Conservation (phyloP, 495 filamentous ascomycete genomes). For the Jackrogersella minutella region DNA sequence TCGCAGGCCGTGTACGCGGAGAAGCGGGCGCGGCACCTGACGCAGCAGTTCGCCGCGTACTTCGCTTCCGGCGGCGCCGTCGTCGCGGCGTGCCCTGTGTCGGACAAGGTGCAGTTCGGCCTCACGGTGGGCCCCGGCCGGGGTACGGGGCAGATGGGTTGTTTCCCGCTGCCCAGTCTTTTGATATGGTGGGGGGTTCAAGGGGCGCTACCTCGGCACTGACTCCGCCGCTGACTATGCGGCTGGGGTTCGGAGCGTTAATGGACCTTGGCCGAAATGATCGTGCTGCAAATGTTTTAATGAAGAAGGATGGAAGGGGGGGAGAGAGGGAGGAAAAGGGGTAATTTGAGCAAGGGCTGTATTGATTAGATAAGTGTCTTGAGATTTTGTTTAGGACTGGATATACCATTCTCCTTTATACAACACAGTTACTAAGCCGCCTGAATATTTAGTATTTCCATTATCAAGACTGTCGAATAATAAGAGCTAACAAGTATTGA, state of each 20-base stretch:
- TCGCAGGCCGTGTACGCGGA: constrained; percentile 29
- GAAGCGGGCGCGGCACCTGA: constrained; percentile 41
- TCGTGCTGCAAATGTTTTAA: neutral
- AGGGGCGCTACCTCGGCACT: constrained; percentile 50
- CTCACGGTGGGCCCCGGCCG: constrained; percentile 55
- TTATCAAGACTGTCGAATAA: neutral
- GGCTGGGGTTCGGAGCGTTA: constrained; percentile 26
- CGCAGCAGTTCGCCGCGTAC: constrained; percentile 40
- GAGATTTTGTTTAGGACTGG: neutral
- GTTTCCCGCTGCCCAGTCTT: constrained; percentile 52
- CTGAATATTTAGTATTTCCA: neutral
- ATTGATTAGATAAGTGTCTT: neutral
- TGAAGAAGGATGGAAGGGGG: neutral
- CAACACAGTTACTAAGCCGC: neutral
- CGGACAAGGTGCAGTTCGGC: constrained; percentile 38
- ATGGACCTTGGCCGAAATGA: constrained; percentile 26
- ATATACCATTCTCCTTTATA: neutral
- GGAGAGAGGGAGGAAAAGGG: neutral
- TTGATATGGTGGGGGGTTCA: constrained; percentile 57
- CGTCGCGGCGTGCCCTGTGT: constrained; percentile 28
- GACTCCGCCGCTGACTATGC: constrained; percentile 30
- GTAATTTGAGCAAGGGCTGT: too few relatives aligned
- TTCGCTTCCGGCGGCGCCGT: constrained; percentile 21
- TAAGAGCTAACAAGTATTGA: neutral
- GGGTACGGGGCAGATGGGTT: constrained; percentile 61